Base-by-base conservation (phyloP, 345 rosid genomes). In the Pugionium dolabratum region DNA sequence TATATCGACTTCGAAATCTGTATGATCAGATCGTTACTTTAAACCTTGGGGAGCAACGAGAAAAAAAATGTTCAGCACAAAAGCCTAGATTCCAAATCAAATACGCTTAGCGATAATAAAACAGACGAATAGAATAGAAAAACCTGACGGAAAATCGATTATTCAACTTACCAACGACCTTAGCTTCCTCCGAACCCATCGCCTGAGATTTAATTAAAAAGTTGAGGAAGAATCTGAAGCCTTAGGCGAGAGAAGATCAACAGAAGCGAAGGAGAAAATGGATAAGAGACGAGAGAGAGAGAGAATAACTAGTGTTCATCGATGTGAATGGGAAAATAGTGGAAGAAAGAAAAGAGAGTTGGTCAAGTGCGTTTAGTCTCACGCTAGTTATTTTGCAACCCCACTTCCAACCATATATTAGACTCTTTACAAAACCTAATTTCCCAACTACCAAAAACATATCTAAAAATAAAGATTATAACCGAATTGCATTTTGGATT, bases 101-200 rank as follows among this genome's bases (percentile, higher is more conserved):
- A 10, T 3, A 18, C 18, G 18, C 18, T 18, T 18, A 18, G 9
- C 11, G 49, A 42, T 5, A 67, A 65, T 11, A 9, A 40, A 53
- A 52, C 8, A 39, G 40, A 53, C 9, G 54, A 18, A 43, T 43
- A 9, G 34, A n/a, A 60, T 6, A 27, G 32, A 50, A 0, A 48
- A 11, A 31, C 2, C 2, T 0, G 41, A 53, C 1, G 31, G 54
- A 11, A 4, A 41, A 43, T 28, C 29, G 0, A 18, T 18, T 51
- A 63, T 43, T 31, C 48, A 30, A 50, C 76, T 35, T 66, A 73
- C 76, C 76, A 5, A 73, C 76, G 62, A 73, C 76, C 50, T 66
- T 73, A 29, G 71, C 71, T 65, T 73, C 76, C 56, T 58, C 76
- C 2, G 72, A 73, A 27, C 49, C 39, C 76, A 73, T 73, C 55